Base-by-base conservation (phyloP, 148 eudicot species). In the Rhododendron simsii region DNA sequence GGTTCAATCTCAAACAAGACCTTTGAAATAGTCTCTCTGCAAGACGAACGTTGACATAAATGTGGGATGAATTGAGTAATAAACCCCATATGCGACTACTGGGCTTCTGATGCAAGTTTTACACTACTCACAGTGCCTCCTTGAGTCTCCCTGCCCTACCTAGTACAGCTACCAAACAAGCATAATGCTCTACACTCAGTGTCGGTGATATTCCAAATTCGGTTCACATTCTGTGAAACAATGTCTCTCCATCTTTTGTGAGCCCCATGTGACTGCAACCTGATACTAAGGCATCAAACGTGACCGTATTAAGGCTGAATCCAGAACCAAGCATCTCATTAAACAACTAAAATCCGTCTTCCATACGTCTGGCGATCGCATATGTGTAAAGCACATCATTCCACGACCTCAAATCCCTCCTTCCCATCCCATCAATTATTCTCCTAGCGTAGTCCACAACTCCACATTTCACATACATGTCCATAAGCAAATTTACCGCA, bases 401-500 rank as follows among this genome's bases (percentile, higher is more conserved):
- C 90, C 90, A 91, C 0, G 90, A 85, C 11, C 89, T 87, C 61
- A 90, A 65, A 86, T 91, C 91, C 76, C 59, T 90, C 59, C 51
- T 81, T 21, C 23, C 61, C 89, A 91, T 91, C 30, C 61, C 65
- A 74, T 86, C 74, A 79, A 91, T 90, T 86, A 90, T 84, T 84
- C 81, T 84, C 86, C 67, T 81, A 82, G 90, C 74, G 79, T 86
- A 88, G 80, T 80, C 88, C 84, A 83, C 69, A 47, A 21, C 87
- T 78, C 91, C 93, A 83, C 93, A 88, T 86, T 90, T 91, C 9
- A 89, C 90, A 79, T 91, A 88, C 90, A 88, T 88, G 82, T 91
- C 91, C 88, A 90, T 26, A 20, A 90, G 87, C 4, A 90, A 86
- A 85, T 88, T 91, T 50, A 88, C 61, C 69, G 86, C 89, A 41